Base-by-base conservation (phyloP, 108 stramenopile genomes). In the Cylindrotheca closterium region DNA sequence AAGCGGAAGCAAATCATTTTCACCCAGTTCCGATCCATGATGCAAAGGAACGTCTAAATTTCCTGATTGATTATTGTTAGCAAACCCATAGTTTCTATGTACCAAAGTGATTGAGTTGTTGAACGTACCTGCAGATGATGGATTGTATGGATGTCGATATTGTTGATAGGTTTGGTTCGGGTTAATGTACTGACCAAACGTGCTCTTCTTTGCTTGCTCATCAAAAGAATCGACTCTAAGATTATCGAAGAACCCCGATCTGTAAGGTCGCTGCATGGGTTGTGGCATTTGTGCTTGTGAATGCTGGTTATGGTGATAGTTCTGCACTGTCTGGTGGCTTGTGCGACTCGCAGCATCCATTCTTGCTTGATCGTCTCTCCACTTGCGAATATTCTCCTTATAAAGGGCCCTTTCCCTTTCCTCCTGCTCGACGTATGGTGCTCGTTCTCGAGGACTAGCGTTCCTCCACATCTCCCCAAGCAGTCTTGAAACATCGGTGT, bases 381-480 rank as follows among this genome's bases (percentile, higher is more conserved):
- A 86, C 59, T 78, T 75, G 24, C 64, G 58, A 37, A 78, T 78
- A 30, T 74, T 69, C 33, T 70, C 71, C 58, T 86, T 86, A 69
- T 86, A 86, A 45, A 74, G 42, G 17, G 78, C 78, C 22, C 85
- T 65, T 63, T 78, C 76, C n/a, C 68, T 30, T 48, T 74, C 30
- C 50, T 86, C 85, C 46, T 71, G 60, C 63, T 86, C 79, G 1
- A 77, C 60, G 53, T 80, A 86, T 3, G 81, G 81, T 17, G 61
- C 56, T 29, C 63, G 61, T 34, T 86, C 85, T 22, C 68, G 51
- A 17, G 55, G 46, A 55, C 47, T 70, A 19, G 78, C 80, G 56
- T 78, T 82, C n/a, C 81, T 61, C 85, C 85, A 86, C 73, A 86
- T 82, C 58, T 81, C 84, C 32, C 84, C 84, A 27, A 85, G 71